Base-by-base conservation (phyloP, 2,329 filamentous ascomycete genomes). In the Gaeumannomyces sp. region DNA sequence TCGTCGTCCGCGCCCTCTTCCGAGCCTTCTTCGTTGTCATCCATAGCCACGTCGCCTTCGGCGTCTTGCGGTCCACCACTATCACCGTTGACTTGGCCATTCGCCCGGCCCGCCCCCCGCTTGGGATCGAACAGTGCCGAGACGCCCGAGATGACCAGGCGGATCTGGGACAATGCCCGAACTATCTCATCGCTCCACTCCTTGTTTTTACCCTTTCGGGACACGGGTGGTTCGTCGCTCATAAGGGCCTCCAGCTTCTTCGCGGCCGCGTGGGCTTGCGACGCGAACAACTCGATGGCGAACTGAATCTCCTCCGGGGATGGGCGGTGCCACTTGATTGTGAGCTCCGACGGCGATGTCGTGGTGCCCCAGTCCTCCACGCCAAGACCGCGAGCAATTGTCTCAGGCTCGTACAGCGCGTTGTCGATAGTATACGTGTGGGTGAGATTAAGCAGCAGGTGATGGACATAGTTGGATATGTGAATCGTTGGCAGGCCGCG, bases 151-250 rank as follows among this genome's bases (percentile, higher is more conserved):
- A 96, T 87, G 59, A 97, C 87, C n/a, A 99, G 83, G 35, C 94
- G 85, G 19, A 99, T 81, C 63, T 97, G 88, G 16, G 94, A 91
- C 65, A 99, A 83, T 69, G 97, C 92, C 64, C 95, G 83, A 2
- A 93, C 94, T 33, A 98, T 89, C 74, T 99, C 96, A 74, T 99
- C 95, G 0, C 94, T 97, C 95, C 95, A 99, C 71, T 97, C 94
- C 76, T 98, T 99, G 70, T 96, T 96, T 74, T 94, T 97, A 53
- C 95, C 95, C 69, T 93, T 94, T 65, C 94, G 86, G 75, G 93
- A 96, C 64, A 98, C 89, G 2, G 88, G 89, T 1, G 93, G 89
- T 50, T 89, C 85, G 60, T 92, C 88, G 67, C 91, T 89, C 72
- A 92, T 96, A n/a, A 99, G 83, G 10, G 89, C 85, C 67, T 86